Conservation (phyloP, 2,329 filamentous ascomycete species). For the Colletotrichum viniferum region DNA sequence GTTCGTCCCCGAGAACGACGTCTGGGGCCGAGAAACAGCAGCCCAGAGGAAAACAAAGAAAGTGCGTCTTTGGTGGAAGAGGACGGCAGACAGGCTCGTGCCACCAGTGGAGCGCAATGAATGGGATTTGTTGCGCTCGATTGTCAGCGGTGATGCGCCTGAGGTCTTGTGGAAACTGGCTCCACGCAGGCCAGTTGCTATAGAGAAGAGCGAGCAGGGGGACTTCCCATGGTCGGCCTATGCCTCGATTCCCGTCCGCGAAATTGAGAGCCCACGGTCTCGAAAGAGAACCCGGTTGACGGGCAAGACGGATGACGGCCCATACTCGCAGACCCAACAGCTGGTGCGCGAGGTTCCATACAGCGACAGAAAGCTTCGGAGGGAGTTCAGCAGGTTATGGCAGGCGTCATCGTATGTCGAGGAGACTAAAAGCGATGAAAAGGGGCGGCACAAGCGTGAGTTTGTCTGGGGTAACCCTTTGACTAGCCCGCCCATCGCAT, state of each 20-base stretch:
- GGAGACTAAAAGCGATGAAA: conserved; percentile 22
- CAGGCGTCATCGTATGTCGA: conserved; percentile 46
- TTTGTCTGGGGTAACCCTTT: conserved; percentile 52
- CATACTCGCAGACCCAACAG: conserved; percentile 35
- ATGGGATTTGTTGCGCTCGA: conserved; percentile 57
- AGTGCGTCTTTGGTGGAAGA: conserved; percentile 52
- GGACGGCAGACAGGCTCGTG: conserved; percentile 48
- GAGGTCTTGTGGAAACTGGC: conserved; percentile 42
- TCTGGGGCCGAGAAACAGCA: conserved; percentile 53
- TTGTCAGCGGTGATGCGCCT: conserved; percentile 47
- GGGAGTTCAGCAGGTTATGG: conserved; percentile 54
- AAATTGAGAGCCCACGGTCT: conserved; percentile 40
- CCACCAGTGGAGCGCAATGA: conserved; percentile 59
- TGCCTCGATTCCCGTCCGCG: conserved; percentile 41
- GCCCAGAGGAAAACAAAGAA: conserved; percentile 45
- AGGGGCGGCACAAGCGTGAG: conserved; percentile 31
- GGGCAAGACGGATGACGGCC: conserved; percentile 39
- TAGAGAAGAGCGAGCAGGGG: background rate
- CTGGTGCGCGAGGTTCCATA: conserved; percentile 24
- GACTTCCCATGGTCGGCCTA: conserved; percentile 49
- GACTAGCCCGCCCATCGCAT: conserved; percentile 31
- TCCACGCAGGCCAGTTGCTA: conserved; percentile 35
- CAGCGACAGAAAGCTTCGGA: conserved; percentile 46
- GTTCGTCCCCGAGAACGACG: conserved; percentile 45
- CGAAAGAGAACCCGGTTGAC: conserved; percentile 38